A percentile compares a stretch with the other conserved stretches of the same genome.
phyloP scores from a whole-genome alignment of 176 grass and related monocot species.

The Urochloa ruziziensis region DNA sequence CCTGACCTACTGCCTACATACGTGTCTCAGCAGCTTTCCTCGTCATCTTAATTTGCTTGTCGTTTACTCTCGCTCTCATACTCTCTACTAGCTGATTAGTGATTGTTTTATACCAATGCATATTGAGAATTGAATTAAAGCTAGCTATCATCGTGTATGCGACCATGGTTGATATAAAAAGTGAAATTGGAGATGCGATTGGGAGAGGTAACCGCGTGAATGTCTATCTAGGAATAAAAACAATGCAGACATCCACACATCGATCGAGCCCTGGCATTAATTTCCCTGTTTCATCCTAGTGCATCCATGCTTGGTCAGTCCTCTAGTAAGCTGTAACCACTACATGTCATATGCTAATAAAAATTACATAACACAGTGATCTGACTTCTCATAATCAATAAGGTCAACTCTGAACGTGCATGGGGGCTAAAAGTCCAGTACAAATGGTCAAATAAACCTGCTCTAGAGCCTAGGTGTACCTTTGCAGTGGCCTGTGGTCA shows the following conservation, averaged over 20 bases:
- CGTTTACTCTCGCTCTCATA: not conserved
- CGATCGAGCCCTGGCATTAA: not conserved
- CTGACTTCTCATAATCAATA: not conserved
- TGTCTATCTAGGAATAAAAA: not conserved
- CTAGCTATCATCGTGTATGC: not conserved
- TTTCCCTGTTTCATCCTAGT: not conserved
- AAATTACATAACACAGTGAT: not conserved
- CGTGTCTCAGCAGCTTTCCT: not conserved
- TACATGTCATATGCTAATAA: too few species aligned
- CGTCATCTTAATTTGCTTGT: not conserved
- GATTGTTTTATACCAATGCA: not conserved
- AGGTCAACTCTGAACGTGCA: slow-evolving; percentile 27
- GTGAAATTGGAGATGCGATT: not conserved
- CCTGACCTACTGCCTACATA: not conserved
- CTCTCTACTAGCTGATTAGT: not conserved
- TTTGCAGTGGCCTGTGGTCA: not conserved
- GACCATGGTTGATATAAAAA: not conserved
- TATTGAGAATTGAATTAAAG: not conserved
- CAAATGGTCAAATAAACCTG: not conserved
- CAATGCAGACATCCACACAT: not conserved
- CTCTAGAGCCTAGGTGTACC: not conserved
- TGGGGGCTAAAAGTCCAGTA: not conserved
- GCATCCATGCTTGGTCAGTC: not conserved
- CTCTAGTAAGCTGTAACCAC: not conserved
- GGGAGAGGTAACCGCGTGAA: not conserved